Percentiles rank a stretch among this genome's conserved stretches.
Conservation (phyloP, 169 alveolate genomes). For the Amoebophrya sp. region DNA sequence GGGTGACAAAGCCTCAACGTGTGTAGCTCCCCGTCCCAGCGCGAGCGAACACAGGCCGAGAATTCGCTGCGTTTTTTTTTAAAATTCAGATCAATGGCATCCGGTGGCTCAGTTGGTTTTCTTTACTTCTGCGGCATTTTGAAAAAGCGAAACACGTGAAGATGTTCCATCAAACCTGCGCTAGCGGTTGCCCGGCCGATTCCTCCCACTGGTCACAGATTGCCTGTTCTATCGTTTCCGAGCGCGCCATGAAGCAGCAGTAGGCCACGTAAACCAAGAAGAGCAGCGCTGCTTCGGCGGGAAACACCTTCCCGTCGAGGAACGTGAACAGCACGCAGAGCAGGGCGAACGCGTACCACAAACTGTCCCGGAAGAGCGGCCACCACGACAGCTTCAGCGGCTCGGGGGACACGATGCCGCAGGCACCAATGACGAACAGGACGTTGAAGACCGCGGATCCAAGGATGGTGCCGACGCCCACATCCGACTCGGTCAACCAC, state of each 20-base stretch:
- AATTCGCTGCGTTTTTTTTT: too few relatives aligned
- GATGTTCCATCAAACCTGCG: too few relatives aligned
- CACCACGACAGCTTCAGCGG: slow-evolving; percentile 41
- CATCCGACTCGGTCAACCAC: background rate
- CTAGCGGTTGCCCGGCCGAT: too few relatives aligned
- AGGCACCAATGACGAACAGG: slow-evolving; percentile 44
- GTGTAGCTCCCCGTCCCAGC: too few relatives aligned
- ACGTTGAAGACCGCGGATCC: slow-evolving; percentile 51
- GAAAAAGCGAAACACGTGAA: too few relatives aligned
- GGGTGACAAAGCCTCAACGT: too few relatives aligned
- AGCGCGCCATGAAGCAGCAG: background rate
- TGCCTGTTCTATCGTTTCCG: background rate
- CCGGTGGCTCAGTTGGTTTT: too few relatives aligned
- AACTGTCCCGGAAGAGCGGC: slow-evolving; percentile 38
- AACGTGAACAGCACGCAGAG: background rate
- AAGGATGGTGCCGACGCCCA: slow-evolving; percentile 44
- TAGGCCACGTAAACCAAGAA: background rate
- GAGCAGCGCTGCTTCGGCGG: background rate
- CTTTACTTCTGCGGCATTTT: too few relatives aligned
- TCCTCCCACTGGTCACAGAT: too few relatives aligned
- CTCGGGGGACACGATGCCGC: slow-evolving; percentile 37
- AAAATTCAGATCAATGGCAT: too few relatives aligned
- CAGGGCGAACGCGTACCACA: slow-evolving; percentile 34
- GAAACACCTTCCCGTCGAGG: background rate
- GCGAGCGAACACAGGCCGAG: too few relatives aligned